Base-by-base conservation (phyloP, 352 stramenopile species). In the Nothophytophthora sp. region DNA sequence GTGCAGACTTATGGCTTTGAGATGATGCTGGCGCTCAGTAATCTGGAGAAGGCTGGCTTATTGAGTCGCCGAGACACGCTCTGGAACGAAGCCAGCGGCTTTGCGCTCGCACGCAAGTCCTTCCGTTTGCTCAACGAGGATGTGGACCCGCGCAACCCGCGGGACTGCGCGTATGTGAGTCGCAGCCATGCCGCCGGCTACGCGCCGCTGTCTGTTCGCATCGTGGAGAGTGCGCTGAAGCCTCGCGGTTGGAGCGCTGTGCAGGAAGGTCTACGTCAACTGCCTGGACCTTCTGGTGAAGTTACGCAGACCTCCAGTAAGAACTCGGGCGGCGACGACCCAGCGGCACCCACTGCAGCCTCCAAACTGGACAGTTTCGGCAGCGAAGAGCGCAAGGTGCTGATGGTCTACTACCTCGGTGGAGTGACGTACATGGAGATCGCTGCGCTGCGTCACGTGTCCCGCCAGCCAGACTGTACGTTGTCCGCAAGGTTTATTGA, bases 1-100 rank as follows among this genome's bases (percentile, higher is more conserved):
- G 86, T 99, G 27, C 96, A 99, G 68, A 97, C 91, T 1, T 99
- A 99, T 61, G 96, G 96, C 5, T 99, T 98, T 53, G 89, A 98
- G 63, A 97, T 96, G 67, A 63, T 99, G 38, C 75, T 96, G 18
- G 82, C 93, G 16, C 63, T 99, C 9, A 88, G 76, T 34, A 97
- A 97, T 56, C 70, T 99, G n/a, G 96, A 99, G 68, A 92, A 94
- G 37, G 81, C 86, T 13, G 95, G 93, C 5, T 76, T 98, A 34
- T 71, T 98, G 23, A 88, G 89, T 55, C 87, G 89, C 8, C 84
- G 88, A 18, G 92, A 98, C 51, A 96, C 81, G 16, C 55, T 95
- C 16, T 90, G 95, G 80, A 86, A 71, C 15, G 86, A 92, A 25
- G 67, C 78, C 3, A 92, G 76, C 25, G 78, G 86, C 6, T 98